Conservation (phyloP, 2,329 filamentous ascomycete species). For the Parastagonospora avenae region DNA sequence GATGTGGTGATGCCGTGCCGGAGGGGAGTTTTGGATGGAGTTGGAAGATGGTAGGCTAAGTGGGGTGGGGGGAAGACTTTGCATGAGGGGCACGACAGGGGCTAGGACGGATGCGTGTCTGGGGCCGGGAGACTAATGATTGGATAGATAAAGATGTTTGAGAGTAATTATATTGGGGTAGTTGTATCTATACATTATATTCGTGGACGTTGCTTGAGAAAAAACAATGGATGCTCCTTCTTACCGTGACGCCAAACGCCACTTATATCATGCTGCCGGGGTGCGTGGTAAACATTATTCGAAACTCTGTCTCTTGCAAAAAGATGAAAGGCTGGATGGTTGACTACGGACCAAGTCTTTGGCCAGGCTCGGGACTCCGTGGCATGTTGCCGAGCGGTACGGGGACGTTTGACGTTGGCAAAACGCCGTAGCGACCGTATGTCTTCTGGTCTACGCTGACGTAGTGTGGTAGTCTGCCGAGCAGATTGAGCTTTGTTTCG, state of each 20-base stretch:
- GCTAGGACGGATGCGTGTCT: no score
- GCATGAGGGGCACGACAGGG: no score
- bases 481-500: conserved; percentile 83
- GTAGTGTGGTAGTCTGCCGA: conserved; percentile 85
- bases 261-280: conserved; percentile 3
- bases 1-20: no score
- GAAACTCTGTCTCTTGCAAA: background rate
- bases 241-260: conserved; percentile 7
- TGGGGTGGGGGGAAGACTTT: no score
- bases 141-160: no score
- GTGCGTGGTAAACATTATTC: background rate
- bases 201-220: background rate
- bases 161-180: no score
- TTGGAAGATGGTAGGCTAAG: background rate
- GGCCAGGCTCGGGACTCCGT: conserved; percentile 38
- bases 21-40: no score
- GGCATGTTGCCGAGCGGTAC: conserved; percentile 27
- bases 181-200: background rate
- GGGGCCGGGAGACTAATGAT: no score
- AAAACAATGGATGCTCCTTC: background rate
- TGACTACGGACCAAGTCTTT: conserved; percentile 33
- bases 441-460: conserved; percentile 96
- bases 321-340: background rate
- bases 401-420: conserved; percentile 58
- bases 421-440: conserved; percentile 86